Conservation (phyloP, 163 green algal genomes). For the Scenedesmus sp. region DNA sequence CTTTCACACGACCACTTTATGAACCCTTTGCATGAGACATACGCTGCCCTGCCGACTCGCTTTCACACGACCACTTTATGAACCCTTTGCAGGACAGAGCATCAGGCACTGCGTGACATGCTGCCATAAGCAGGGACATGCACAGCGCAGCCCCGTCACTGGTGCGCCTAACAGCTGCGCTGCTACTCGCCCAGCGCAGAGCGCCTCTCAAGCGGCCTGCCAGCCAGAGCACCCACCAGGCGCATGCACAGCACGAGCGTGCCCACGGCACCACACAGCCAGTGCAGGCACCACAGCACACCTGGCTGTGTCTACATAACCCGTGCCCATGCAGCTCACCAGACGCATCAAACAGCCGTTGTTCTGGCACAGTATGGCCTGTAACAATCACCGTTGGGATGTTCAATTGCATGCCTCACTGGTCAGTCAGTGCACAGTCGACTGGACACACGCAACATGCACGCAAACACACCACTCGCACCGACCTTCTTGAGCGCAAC, state of each 20-base stretch:
- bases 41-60: neutral
- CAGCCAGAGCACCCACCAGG: neutral
- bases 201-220: neutral
- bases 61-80: neutral
- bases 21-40: too few species aligned
- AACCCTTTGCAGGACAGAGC: neutral
- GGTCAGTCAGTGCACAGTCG: neutral
- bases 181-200: neutral
- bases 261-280: neutral
- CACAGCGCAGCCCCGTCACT: neutral
- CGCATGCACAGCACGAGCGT: neutral
- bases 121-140: neutral
- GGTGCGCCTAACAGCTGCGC: neutral
- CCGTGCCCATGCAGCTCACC: neutral
- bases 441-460: neutral
- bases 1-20: neutral
- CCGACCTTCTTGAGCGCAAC: neutral
- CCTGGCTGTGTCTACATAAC: neutral
- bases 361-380: neutral
- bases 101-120: neutral
- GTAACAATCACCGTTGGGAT: neutral
- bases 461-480: neutral
- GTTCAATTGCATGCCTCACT: neutral
- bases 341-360: neutral
- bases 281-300: neutral